These are phyloP conservation scores for Hypoxylon sp. DNA, from an alignment of 2,329 filamentous ascomycete genomes.

Conservation along the genomic window DNA sequence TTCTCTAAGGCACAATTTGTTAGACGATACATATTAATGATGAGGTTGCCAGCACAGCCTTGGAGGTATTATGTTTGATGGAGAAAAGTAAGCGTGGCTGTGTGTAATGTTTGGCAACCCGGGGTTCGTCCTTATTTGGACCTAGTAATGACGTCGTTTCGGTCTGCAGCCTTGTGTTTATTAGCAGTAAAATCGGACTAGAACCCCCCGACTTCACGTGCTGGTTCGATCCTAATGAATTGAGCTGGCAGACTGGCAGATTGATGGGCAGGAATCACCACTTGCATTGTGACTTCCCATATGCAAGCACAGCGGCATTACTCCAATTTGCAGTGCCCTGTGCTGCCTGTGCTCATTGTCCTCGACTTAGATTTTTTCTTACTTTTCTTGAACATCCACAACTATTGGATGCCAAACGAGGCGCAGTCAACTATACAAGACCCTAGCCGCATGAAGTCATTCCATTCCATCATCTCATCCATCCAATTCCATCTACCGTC, in stretches of 20 bases:
- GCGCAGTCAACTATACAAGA: conserved; percentile 31
- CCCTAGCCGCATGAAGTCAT: conserved; percentile 30
- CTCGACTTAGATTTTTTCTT: conserved; percentile 1
- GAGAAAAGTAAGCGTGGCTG: conserved; percentile 27
- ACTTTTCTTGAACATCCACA: conserved; percentile 1
- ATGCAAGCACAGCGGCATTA: conserved; percentile 37
- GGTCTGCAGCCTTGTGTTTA: conserved; percentile 39
- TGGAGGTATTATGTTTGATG: conserved; percentile 1
- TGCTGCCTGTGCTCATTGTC: conserved; percentile 24
- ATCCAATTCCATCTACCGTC: conserved; percentile 22
- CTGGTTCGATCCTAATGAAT: neutral
- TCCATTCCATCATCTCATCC: conserved; percentile 32
- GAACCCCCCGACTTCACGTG: conserved; percentile 22
- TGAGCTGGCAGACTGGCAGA: conserved; percentile 2
- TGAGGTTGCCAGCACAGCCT: conserved; percentile 24
- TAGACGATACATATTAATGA: conserved; percentile 3
- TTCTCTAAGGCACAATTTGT: neutral
- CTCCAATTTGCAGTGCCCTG: conserved; percentile 32
- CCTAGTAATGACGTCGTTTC: conserved; percentile 34
- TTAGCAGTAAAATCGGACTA: neutral
- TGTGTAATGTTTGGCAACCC: conserved; percentile 11
- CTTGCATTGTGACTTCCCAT: conserved; percentile 19
- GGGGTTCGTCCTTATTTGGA: conserved; percentile 13
- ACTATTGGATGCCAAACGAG: conserved; percentile 28
- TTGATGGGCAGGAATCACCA: neutral